Evolutionary conservation across 768 basidiomycete species (phyloP).

Genomic region (Phylloporus arenicola): DNA sequence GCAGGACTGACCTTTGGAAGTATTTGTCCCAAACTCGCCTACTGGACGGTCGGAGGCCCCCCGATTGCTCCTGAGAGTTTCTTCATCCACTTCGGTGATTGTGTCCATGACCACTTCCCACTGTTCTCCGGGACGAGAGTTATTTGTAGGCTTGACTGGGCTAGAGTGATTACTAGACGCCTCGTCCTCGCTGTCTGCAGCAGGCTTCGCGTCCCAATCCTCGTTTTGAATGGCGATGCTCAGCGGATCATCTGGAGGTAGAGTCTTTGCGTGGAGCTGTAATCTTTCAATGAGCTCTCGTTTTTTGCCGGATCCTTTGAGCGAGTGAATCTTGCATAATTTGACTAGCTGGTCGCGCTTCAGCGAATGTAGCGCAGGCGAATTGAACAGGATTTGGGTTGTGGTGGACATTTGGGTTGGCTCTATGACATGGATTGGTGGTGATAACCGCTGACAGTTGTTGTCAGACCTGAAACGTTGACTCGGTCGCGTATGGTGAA

Average conservation of each 20-base stretch:
- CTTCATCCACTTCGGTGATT: slow-evolving; percentile 63
- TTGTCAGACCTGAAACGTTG: slow-evolving; percentile 10
- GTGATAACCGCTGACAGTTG: slow-evolving; percentile 1
- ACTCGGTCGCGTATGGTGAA: slow-evolving; percentile 2
- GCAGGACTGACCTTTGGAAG: slow-evolving; percentile 52
- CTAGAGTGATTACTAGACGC: slow-evolving; percentile 18
- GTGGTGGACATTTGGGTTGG: slow-evolving; percentile 53
- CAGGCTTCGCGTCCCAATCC: slow-evolving; percentile 26
- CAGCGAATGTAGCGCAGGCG: slow-evolving; percentile 75
- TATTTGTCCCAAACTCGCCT: slow-evolving; percentile 69
- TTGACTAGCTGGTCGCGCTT: slow-evolving; percentile 82
- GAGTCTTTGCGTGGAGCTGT: slow-evolving; percentile 58
- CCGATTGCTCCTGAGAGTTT: slow-evolving; percentile 36
- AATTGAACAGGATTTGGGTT: slow-evolving; percentile 78
- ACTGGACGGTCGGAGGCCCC: slow-evolving; percentile 35
- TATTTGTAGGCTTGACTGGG: slow-evolving; percentile 13
- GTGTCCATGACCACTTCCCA: slow-evolving; percentile 88
- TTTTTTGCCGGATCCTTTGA: slow-evolving; percentile 81
- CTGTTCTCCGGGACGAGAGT: slow-evolving; percentile 66
- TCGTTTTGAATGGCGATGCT: slow-evolving; percentile 54
- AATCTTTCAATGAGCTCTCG: slow-evolving; percentile 65
- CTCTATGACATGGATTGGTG: slow-evolving; percentile 5
- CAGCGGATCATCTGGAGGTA: slow-evolving; percentile 52
- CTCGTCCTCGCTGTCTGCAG: slow-evolving; percentile 31
- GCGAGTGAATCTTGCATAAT: slow-evolving; percentile 75